Percentiles rank a stretch among this genome's conserved stretches.
phyloP scores from a whole-genome alignment of 768 basidiomycete genomes.

The Mycena albidolilacea region DNA sequence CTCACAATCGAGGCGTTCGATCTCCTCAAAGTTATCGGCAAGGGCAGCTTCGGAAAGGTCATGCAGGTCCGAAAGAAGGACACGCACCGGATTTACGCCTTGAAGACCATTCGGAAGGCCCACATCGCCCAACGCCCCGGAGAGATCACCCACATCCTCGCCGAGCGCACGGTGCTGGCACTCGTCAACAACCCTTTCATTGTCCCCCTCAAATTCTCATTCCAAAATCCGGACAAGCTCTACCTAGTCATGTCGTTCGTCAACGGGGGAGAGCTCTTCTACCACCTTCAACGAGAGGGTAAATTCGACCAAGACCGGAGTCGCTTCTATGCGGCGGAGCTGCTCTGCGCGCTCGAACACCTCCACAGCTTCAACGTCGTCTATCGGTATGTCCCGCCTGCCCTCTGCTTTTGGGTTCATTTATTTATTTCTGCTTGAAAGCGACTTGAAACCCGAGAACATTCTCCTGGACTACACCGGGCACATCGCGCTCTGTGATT shows the following conservation, averaged over 20 bases:
- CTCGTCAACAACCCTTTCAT: slow-evolving; percentile 99
- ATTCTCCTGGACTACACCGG: slow-evolving; percentile 98
- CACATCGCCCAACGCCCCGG: slow-evolving; percentile 96
- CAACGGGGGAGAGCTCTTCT: slow-evolving; percentile 98
- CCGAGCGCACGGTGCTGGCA: slow-evolving; percentile 96
- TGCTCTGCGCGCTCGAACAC: slow-evolving; percentile 95
- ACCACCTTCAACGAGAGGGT: slow-evolving; percentile 96
- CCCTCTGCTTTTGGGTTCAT: slow-evolving; percentile 1
- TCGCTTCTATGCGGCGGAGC: slow-evolving; percentile 98
- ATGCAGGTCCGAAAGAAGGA: slow-evolving; percentile 99
- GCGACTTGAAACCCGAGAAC: slow-evolving; percentile 98
- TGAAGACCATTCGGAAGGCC: slow-evolving; percentile 98
- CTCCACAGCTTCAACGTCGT: slow-evolving; percentile 98
- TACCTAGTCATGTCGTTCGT: slow-evolving; percentile 99
- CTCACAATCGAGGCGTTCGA: slow-evolving; percentile 98
- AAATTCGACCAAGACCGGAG: slow-evolving; percentile 95
- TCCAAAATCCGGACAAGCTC: slow-evolving; percentile 97
- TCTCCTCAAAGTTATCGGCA: slow-evolving; percentile 96
- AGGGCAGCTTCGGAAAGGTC: slow-evolving; percentile 98
- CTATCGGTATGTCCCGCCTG: slow-evolving; percentile 77
- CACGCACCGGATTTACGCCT: slow-evolving; percentile 96
- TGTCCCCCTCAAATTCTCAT: slow-evolving; percentile 98
- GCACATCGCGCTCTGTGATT: slow-evolving; percentile 98
- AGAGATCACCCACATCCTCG: slow-evolving; percentile 98
- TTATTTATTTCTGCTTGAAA: slow-evolving; percentile 46